Evolutionary conservation across 441 rosid genomes (phyloP).

Genomic region (Mallotus repandus): DNA sequence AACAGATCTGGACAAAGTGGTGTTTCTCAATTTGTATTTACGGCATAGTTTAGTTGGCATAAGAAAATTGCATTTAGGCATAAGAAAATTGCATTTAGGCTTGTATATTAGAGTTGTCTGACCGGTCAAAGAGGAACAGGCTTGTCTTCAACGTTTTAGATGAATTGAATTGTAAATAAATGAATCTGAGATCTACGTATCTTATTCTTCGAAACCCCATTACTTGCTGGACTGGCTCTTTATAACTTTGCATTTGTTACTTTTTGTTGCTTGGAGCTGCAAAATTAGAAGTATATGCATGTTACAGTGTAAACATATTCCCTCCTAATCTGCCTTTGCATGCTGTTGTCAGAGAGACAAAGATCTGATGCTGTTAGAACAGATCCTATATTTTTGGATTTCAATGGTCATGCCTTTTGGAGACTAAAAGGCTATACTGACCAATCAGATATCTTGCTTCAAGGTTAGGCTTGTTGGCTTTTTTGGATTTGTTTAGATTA

Average conservation of each 20-base stretch:
- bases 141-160: background rate
- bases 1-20: background rate
- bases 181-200: background rate
- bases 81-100: background rate
- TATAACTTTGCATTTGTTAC: background rate
- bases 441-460: slow-evolving; percentile 54
- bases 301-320: background rate
- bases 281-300: background rate
- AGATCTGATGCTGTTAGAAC: slow-evolving; percentile 70
- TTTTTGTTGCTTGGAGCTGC: background rate
- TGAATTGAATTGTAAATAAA: background rate
- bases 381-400: slow-evolving; percentile 45
- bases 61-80: background rate
- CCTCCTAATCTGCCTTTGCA: slow-evolving; percentile 13
- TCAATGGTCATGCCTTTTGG: slow-evolving; percentile 60
- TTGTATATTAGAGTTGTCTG: background rate
- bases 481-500: slow-evolving; percentile 6
- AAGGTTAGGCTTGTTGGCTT: slow-evolving; percentile 47
- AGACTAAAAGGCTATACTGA: slow-evolving; percentile 41
- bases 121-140: background rate
- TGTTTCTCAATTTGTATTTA: background rate
- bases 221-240: slow-evolving; percentile 4
- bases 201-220: background rate
- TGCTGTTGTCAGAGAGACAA: slow-evolving; percentile 37
- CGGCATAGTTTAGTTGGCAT: background rate